Base-by-base conservation (phyloP, 345 rosid genomes). In the Adansonia digitata region DNA sequence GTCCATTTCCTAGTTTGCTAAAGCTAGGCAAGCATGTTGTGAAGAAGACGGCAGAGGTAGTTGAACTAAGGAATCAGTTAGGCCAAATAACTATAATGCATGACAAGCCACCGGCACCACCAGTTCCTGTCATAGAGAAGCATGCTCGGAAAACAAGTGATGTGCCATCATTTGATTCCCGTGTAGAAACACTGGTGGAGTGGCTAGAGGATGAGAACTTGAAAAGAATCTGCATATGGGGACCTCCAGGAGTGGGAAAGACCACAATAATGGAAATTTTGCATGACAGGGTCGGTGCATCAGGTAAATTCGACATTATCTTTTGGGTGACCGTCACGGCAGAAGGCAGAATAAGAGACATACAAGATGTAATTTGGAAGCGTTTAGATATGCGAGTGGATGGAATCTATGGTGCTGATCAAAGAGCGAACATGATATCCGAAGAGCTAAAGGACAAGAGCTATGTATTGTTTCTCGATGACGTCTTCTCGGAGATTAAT, bases 201-300 rank as follows among this genome's bases (percentile, higher is more conserved):
- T 69, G 72, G 72, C 29, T 69, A 9, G 57, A 29, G 72, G 72
- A 69, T 48, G 57, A 69, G 11, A 48, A 48, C 7, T 69, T 69
- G 72, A 69, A 48, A 69, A 69, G 72, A 48, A 69, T 69, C 42
- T 48, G 57, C 57, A 69, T 69, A 48, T 69, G 72, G 72, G 72
- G 72, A 31, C 72, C 72, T 48, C 59, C 72, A 0, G 72, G 72
- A 17, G 72, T 69, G 0, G 72, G 72, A 26, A 69, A 69, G 72
- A 69, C 72, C 10, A 48, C 57, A 4, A 69, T 69, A 29, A 69
- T 69, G 72, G 59, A 27, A 18, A 69, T 17, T 31, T 29, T 48
- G 72, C 72, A 69, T 18, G 27, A 69, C 26, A 29, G 18, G 59
- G 42, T 69, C 24, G 72, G 72, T 69, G 35, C 11, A 49, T 69